Percentiles rank a stretch among this genome's conserved stretches.
phyloP scores from a whole-genome alignment of 169 alveolate genomes.

The Eimeria mitis region DNA sequence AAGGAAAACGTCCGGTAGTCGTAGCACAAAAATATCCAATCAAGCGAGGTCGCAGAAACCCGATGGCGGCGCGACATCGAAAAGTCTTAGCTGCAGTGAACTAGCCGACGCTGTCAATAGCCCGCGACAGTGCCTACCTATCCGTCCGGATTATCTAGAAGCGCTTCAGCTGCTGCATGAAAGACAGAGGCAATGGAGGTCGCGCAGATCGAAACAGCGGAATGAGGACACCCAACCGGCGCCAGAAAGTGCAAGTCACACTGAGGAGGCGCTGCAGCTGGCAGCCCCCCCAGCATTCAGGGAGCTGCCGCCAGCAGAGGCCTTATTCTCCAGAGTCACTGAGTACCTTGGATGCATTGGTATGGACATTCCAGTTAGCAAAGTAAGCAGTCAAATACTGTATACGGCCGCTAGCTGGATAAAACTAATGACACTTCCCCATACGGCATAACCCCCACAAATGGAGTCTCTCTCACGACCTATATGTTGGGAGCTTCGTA shows the following conservation, averaged over 20 bases:
- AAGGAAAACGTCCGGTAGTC: background rate
- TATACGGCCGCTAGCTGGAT: background rate
- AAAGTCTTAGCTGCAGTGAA: slow-evolving; percentile 49
- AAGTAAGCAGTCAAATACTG: background rate
- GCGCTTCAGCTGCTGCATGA: slow-evolving; percentile 70
- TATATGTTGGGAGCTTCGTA: background rate
- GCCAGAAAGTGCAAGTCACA: background rate
- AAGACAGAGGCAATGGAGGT: slow-evolving; percentile 65
- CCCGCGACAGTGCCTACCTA: slow-evolving; percentile 32
- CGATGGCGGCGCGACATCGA: background rate
- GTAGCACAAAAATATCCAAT: background rate
- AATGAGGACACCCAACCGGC: slow-evolving; percentile 10
- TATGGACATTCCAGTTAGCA: slow-evolving; percentile 45
- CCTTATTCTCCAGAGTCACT: slow-evolving; percentile 17
- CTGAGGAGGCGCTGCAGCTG: slow-evolving; percentile 66
- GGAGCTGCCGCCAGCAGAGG: slow-evolving; percentile 43
- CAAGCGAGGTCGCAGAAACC: slow-evolving; percentile 10
- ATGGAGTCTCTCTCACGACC: background rate
- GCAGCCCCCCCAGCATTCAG: slow-evolving; percentile 69
- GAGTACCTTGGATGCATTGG: slow-evolving; percentile 44
- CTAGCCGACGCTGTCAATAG: background rate
- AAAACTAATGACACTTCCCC: background rate
- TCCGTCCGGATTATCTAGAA: slow-evolving; percentile 43
- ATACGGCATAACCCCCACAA: background rate
- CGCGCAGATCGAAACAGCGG: slow-evolving; percentile 23